phyloP scores from a whole-genome alignment of 2,329 filamentous ascomycete species.

The Fusarium scirpi region DNA sequence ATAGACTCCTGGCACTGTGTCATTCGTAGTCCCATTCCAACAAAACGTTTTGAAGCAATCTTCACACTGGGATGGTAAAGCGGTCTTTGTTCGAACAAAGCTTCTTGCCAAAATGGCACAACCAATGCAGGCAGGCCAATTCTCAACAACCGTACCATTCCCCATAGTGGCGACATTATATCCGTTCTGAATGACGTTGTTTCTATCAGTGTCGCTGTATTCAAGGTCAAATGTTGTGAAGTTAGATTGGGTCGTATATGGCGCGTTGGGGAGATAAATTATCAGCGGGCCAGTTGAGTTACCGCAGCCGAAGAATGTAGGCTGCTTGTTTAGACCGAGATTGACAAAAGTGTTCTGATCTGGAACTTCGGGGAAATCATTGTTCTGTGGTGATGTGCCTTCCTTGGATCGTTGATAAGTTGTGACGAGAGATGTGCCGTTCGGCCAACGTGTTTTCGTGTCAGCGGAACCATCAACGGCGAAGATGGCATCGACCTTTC shows the following conservation, averaged over 20 bases:
- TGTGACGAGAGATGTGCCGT: conserved; percentile 79
- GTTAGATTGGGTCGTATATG: conserved; percentile 79
- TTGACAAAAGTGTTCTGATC: conserved; percentile 84
- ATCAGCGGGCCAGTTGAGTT: conserved; percentile 67
- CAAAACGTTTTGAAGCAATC: background rate
- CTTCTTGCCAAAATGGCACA: conserved; percentile 66
- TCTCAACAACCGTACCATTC: conserved; percentile 67
- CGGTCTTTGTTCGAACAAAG: background rate
- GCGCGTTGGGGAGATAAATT: conserved; percentile 85
- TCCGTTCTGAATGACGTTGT: conserved; percentile 83
- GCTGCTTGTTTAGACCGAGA: conserved; percentile 76
- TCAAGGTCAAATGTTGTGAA: conserved; percentile 75
- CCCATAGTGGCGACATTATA: conserved; percentile 68
- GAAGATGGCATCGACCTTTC: conserved; percentile 82
- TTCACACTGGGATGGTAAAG: background rate
- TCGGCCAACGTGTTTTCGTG: conserved; percentile 76
- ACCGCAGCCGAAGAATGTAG: conserved; percentile 84
- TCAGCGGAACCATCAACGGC: conserved; percentile 84
- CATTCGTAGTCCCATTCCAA: background rate
- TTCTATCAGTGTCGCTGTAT: conserved; percentile 73
- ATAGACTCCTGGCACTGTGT: background rate
- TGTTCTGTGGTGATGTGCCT: conserved; percentile 68
- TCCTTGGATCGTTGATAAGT: conserved; percentile 76
- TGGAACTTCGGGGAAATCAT: conserved; percentile 77
- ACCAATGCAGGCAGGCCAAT: conserved; percentile 83